Base-by-base conservation (phyloP, 2,329 filamentous ascomycete species). In the Botrytis byssoidea region DNA sequence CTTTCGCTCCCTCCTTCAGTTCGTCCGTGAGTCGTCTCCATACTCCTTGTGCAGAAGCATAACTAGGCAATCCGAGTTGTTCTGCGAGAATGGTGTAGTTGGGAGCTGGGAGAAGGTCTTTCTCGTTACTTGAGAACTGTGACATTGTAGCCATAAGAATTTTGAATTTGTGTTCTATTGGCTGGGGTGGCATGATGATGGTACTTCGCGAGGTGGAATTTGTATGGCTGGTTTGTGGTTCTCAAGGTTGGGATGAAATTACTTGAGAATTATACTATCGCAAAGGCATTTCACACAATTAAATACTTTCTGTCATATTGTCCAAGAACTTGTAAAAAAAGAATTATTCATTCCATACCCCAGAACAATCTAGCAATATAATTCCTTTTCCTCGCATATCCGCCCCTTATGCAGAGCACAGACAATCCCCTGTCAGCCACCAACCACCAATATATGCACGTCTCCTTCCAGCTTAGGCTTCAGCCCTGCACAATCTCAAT, bases 401-500 rank as follows among this genome's bases (percentile, higher is more conserved):
- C 66, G 37, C 37, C 48, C 66, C 46, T 67, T 55, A 67, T 55
- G 65, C 65, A 67, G 22, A 51, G 65, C 48, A 68, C 48, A 42
- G 35, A 57, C 66, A 57, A 25, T 22, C 35, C 48, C 66, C 66
- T 68, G 5, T 32, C 25, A 57, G 25, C 48, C 65, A 57, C 35
- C 35, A 57, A 55, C 48, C 65, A 55, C 66, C n/a, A 57, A 42
- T 37, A 32, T 68, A 48, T 68, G 66, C 35, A 57, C 66, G 35
- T 51, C 29, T n/a, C 22, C 46, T 32, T 14, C 25, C 14, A 29
- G 25, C n/a, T 55, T 16, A 55, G 14, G 51, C 51, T 55, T 42
- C 65, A 42, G 65, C 65, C 66, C 66, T 68, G 66, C 48, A 68
- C 35, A 57, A 51, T 66, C 44, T 25, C 32, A 51, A 69, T 25